Evolutionary conservation across 176 grass and related monocot genomes (phyloP).

Genomic region (Aegilops tauschii): DNA sequence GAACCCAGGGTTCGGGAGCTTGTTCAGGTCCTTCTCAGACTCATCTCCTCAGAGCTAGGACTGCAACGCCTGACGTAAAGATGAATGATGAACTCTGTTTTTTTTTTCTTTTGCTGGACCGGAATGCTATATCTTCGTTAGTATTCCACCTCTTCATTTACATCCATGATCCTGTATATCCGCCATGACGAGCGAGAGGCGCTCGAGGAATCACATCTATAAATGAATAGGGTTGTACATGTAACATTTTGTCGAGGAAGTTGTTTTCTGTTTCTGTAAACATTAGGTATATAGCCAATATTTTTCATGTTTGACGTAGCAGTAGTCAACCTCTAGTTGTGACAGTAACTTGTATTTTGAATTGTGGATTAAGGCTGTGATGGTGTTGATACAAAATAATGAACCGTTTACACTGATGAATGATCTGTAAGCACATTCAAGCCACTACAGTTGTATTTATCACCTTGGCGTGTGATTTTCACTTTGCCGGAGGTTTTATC

Average conservation of each 20-base stretch:
- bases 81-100: constrained; percentile 21
- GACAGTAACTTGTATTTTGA: not conserved
- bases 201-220: constrained; percentile 24
- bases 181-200: not conserved
- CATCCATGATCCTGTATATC: constrained; percentile 32
- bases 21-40: constrained; percentile 79
- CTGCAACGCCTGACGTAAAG: constrained; percentile 61
- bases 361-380: not conserved
- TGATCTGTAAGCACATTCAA: constrained; percentile 19
- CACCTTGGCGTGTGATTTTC: not conserved
- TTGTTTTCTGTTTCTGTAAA: constrained; percentile 25
- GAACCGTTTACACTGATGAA: not conserved
- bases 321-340: not conserved
- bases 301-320: constrained; percentile 3
- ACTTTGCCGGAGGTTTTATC: not conserved
- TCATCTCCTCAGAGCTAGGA: constrained; percentile 70
- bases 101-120: constrained; percentile 33
- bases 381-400: not conserved
- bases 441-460: not conserved
- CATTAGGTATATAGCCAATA: constrained; percentile 21
- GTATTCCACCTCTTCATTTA: constrained; percentile 4
- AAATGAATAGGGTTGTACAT: constrained; percentile 36
- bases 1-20: constrained; percentile 88
- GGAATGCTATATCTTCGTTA: constrained; percentile 26
- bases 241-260: constrained; percentile 46